These are phyloP conservation scores for Areca catechu DNA, from an alignment of 176 grass and related monocot species.

Conservation along the genomic window DNA sequence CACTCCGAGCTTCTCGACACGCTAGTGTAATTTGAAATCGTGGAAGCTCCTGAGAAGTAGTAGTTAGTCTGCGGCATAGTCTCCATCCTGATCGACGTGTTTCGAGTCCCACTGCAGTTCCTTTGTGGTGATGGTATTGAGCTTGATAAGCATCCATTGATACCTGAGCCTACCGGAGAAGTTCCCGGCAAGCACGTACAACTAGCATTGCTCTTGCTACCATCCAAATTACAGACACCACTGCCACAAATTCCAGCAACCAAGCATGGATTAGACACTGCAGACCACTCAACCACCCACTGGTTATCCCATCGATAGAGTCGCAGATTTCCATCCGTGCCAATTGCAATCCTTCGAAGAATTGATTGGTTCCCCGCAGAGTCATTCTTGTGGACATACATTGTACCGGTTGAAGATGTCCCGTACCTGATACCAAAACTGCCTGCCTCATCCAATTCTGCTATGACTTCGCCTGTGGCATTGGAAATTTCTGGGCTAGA, in stretches of 20 bases:
- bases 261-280: conserved; percentile 3
- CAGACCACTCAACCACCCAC: background rate
- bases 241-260: conserved; percentile 13
- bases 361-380: background rate
- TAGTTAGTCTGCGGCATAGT: conserved; percentile 1
- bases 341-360: background rate
- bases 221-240: conserved; percentile 1
- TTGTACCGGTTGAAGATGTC: background rate
- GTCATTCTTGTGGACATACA: conserved; percentile 19
- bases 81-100: too few species aligned
- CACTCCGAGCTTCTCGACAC: background rate
- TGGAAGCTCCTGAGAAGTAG: conserved; percentile 3
- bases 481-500: conserved; percentile 9
- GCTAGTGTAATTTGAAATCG: conserved; percentile 3
- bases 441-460: background rate
- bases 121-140: too few species aligned
- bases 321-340: background rate
- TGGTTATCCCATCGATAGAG: background rate
- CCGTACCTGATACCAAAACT: conserved; percentile 12
- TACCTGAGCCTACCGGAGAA: too few species aligned
- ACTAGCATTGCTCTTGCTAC: background rate
- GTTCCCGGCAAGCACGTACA: conserved; percentile 1
- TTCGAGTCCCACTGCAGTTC: too few species aligned
- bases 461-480: conserved; percentile 5
- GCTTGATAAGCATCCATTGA: too few species aligned